A percentile compares a stretch with the other conserved stretches of the same genome.
These are phyloP conservation scores for Aspergillus latus DNA, from an alignment of 2,329 filamentous ascomycete genomes.

Conservation along the genomic window DNA sequence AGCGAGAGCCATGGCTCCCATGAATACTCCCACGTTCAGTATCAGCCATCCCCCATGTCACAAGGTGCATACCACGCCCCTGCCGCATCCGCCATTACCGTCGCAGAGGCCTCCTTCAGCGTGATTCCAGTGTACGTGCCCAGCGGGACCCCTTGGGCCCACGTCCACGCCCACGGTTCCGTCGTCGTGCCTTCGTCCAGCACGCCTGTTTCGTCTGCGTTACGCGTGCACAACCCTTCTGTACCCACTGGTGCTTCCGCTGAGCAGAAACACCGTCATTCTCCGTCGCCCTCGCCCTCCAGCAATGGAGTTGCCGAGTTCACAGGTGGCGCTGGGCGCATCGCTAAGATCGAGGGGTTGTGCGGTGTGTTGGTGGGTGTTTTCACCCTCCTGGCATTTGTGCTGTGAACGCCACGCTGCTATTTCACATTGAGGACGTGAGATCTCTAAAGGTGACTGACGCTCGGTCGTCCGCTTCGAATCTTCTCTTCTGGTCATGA, in stretches of 20 bases:
- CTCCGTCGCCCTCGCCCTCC: constrained; percentile 36
- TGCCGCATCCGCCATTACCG: constrained; percentile 10
- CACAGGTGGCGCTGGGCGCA: constrained; percentile 24
- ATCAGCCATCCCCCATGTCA: not conserved
- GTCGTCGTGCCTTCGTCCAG: constrained; percentile 19
- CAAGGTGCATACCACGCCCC: constrained; percentile 1
- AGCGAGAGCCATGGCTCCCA: not conserved
- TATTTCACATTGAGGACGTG: too few relatives aligned
- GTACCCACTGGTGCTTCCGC: constrained; percentile 50
- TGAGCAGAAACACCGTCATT: constrained; percentile 36
- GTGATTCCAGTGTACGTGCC: constrained; percentile 32
- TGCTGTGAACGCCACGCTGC: constrained; percentile 21
- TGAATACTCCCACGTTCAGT: not conserved
- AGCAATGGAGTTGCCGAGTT: constrained; percentile 28
- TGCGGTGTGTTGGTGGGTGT: constrained; percentile 26
- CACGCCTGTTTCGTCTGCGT: constrained; percentile 20
- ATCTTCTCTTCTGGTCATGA: too few relatives aligned
- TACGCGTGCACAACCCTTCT: constrained; percentile 23
- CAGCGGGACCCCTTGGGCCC: constrained; percentile 7
- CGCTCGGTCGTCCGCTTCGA: too few relatives aligned
- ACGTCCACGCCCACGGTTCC: constrained; percentile 20
- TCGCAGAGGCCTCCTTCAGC: constrained; percentile 22
- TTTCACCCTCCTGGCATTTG: constrained; percentile 29
- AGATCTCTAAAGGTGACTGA: too few relatives aligned
- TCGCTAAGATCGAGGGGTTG: constrained; percentile 23